These are phyloP conservation scores for Plantago rigida DNA, from an alignment of 305 asterid genomes.

Conservation along the genomic window DNA sequence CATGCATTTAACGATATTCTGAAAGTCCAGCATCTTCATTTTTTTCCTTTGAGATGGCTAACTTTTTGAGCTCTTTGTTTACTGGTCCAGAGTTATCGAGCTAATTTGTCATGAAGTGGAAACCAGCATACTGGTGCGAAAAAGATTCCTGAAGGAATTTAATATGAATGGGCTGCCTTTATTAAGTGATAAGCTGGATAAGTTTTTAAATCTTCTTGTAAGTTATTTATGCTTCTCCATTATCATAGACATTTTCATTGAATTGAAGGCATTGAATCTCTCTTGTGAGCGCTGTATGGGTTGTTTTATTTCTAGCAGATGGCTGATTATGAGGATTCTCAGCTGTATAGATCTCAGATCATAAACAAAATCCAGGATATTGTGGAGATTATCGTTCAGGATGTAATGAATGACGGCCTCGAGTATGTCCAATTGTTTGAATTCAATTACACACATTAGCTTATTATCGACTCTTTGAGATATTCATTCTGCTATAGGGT, in stretches of 20 bases:
- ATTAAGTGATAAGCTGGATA: constrained; percentile 71
- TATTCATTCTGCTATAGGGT: constrained; percentile 39
- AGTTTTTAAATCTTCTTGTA: constrained; percentile 60
- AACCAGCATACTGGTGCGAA: constrained; percentile 39
- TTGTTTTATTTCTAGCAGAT: constrained; percentile 38
- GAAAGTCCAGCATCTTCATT: not conserved
- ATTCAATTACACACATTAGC: constrained; percentile 1
- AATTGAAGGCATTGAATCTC: constrained; percentile 18
- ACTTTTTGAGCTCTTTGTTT: not conserved
- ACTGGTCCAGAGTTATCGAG: constrained; percentile 50
- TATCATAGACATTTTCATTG: constrained; percentile 6
- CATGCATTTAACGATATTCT: not conserved
- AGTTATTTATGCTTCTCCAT: constrained; percentile 24
- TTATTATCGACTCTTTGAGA: constrained; percentile 23
- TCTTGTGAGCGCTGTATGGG: constrained; percentile 14
- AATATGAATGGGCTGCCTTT: constrained; percentile 67
- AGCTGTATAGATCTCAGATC: constrained; percentile 48
- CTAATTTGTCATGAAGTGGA: constrained; percentile 57
- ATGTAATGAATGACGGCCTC: constrained; percentile 64
- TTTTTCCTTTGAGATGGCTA: not conserved
- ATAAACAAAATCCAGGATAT: constrained; percentile 87
- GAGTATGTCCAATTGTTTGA: constrained; percentile 45
- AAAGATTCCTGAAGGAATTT: constrained; percentile 54
- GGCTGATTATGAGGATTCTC: constrained; percentile 44
- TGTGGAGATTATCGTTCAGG: constrained; percentile 77